Conservation (phyloP, 306 rosid species). For the Coriaria nepalensis region DNA sequence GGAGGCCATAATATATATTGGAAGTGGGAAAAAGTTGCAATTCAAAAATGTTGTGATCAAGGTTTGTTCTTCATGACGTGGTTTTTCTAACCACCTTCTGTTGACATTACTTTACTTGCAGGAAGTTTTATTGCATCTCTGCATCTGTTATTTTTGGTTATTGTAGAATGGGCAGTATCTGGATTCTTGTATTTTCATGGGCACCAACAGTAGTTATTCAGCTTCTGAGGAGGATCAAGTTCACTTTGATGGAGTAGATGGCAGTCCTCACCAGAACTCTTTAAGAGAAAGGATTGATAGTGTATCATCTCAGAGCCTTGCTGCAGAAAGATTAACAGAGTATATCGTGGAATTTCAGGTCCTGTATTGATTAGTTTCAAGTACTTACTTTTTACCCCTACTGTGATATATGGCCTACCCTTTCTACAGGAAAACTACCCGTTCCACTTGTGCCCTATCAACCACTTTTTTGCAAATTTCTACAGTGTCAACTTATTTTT, state of each 20-base stretch:
- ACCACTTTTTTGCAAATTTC: too few relatives aligned
- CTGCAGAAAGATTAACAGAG: constrained; percentile 32
- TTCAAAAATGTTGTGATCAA: constrained; percentile 77
- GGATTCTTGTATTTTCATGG: constrained; percentile 87
- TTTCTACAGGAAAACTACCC: too few relatives aligned
- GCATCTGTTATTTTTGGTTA: constrained; percentile 14
- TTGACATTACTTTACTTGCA: constrained; percentile 6
- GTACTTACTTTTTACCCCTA: background rate
- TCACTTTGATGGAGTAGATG: constrained; percentile 40
- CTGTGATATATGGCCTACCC: too few relatives aligned
- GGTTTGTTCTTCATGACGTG: constrained; percentile 23
- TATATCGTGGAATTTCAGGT: constrained; percentile 78
- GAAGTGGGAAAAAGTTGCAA: constrained; percentile 78
- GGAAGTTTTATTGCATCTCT: constrained; percentile 1
- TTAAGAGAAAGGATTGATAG: constrained; percentile 26
- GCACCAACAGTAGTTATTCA: constrained; percentile 82
- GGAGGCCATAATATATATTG: constrained; percentile 71
- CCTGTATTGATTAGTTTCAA: constrained; percentile 14
- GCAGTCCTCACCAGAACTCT: constrained; percentile 21
- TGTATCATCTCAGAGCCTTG: constrained; percentile 23
- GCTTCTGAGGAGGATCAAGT: constrained; percentile 53
- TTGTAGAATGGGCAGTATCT: constrained; percentile 57
- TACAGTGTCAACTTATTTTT: too few relatives aligned
- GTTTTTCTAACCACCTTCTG: too few relatives aligned
- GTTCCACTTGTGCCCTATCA: too few relatives aligned